Evolutionary conservation across 2,329 filamentous ascomycete species (phyloP).

Genomic region (Calonectria leucothoes): DNA sequence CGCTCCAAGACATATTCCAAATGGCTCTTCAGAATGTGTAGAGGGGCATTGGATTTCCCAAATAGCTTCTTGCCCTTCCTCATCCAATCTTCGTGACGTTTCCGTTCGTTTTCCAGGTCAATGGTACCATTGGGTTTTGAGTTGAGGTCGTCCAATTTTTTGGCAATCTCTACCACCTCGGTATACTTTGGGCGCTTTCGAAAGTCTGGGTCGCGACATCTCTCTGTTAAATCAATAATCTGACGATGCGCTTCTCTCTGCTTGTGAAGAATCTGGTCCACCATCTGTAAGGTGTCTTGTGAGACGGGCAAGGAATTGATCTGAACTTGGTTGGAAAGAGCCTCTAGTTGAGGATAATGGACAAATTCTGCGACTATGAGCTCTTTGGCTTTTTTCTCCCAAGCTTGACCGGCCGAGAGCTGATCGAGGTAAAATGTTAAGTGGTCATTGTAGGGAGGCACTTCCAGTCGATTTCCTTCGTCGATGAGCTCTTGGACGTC

Average conservation of each 20-base stretch:
- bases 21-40: conserved; percentile 94
- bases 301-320: conserved; percentile 81
- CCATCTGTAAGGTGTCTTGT: conserved; percentile 79
- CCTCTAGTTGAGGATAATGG: conserved; percentile 94
- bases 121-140: conserved; percentile 92
- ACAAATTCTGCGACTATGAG: conserved; percentile 91
- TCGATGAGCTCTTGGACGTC: conserved; percentile 85
- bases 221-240: conserved; percentile 84
- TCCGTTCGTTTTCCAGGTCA: conserved; percentile 93
- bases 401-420: conserved; percentile 80
- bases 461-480: conserved; percentile 80
- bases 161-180: conserved; percentile 91
- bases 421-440: conserved; percentile 82
- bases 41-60: conserved; percentile 95
- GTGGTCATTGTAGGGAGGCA: conserved; percentile 84
- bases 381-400: conserved; percentile 94
- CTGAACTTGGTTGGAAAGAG: conserved; percentile 84
- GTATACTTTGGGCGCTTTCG: conserved; percentile 85
- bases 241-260: conserved; percentile 93
- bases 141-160: conserved; percentile 87
- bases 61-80: conserved; percentile 97
- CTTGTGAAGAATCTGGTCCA: conserved; percentile 94
- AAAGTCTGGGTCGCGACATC: conserved; percentile 80
- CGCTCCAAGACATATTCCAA: conserved; percentile 93
- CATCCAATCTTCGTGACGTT: conserved; percentile 99